These are phyloP conservation scores for Exserohilum turcica DNA, from an alignment of 2,329 filamentous ascomycete species.

Conservation along the genomic window DNA sequence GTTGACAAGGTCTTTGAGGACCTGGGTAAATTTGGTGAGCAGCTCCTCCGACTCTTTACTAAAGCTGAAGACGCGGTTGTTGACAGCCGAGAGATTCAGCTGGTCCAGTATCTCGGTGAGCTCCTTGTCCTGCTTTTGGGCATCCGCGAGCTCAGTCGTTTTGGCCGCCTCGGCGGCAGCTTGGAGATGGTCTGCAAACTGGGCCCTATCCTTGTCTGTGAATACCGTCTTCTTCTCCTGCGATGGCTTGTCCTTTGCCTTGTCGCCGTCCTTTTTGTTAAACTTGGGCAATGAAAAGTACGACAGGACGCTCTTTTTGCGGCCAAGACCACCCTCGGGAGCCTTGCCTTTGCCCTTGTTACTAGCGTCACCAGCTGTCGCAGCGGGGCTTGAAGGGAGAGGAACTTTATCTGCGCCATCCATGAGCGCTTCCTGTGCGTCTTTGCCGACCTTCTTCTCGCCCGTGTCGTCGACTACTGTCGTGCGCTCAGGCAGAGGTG, in stretches of 20 bases:
- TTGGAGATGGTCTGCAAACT: slow-evolving; percentile 42
- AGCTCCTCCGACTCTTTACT: slow-evolving; percentile 84
- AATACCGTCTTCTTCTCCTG: slow-evolving; percentile 38
- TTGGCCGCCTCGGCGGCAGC: slow-evolving; percentile 43
- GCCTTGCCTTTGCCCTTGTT: slow-evolving; percentile 36
- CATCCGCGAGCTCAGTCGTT: slow-evolving; percentile 43
- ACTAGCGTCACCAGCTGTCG: slow-evolving; percentile 35
- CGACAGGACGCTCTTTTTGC: slow-evolving; percentile 47
- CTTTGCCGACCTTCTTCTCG: slow-evolving; percentile 44
- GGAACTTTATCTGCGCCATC: slow-evolving; percentile 56
- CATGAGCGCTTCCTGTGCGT: slow-evolving; percentile 54
- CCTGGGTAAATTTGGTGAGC: slow-evolving; percentile 80
- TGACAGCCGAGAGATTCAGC: slow-evolving; percentile 79
- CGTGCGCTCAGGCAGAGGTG: slow-evolving; percentile 48
- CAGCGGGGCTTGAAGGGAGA: slow-evolving; percentile 56
- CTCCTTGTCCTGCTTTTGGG: slow-evolving; percentile 68
- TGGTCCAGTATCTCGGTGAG: slow-evolving; percentile 79
- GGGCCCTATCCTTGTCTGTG: slow-evolving; percentile 45
- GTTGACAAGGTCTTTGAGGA: slow-evolving; percentile 90
- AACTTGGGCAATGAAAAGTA: slow-evolving; percentile 43
- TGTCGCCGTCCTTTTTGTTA: slow-evolving; percentile 42
- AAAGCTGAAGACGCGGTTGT: slow-evolving; percentile 84
- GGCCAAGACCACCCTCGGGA: slow-evolving; percentile 37
- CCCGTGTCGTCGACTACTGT: slow-evolving; percentile 42
- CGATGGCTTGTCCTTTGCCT: slow-evolving; percentile 34